Percentiles rank a stretch among this genome's conserved stretches.
phyloP scores from a whole-genome alignment of 2,329 filamentous ascomycete genomes.

The Alternaria sp. region DNA sequence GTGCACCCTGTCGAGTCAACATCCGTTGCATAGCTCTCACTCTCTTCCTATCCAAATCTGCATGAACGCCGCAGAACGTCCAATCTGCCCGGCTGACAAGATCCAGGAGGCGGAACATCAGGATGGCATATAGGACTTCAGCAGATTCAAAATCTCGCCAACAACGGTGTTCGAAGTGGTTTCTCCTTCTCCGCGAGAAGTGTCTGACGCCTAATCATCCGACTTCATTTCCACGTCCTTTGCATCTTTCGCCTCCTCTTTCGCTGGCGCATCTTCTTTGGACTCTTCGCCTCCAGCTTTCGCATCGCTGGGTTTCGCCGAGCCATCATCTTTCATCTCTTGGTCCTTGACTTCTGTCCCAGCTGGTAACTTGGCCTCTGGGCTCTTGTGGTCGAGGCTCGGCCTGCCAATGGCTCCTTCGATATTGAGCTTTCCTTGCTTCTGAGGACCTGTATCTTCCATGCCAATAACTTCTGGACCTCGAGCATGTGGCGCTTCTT shows the following conservation, averaged over 20 bases:
- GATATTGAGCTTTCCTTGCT: slow-evolving; percentile 57
- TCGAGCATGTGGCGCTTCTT: slow-evolving; percentile 75
- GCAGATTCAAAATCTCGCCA: background rate
- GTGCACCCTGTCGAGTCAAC: background rate
- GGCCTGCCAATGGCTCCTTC: slow-evolving; percentile 47
- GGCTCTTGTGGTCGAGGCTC: slow-evolving; percentile 40
- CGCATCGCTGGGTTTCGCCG: background rate
- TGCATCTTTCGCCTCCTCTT: background rate
- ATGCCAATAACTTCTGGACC: slow-evolving; percentile 86
- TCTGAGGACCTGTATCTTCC: slow-evolving; percentile 83
- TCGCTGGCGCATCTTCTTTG: background rate
- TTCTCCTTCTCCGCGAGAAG: background rate
- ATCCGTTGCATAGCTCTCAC: background rate
- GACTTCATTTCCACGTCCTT: slow-evolving; percentile 17
- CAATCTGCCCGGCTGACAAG: background rate
- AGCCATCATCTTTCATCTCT: slow-evolving; percentile 25
- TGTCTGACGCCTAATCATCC: slow-evolving; percentile 9
- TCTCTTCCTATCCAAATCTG: background rate
- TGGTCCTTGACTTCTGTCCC: slow-evolving; percentile 23
- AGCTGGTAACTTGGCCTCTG: slow-evolving; percentile 14
- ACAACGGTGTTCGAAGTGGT: background rate
- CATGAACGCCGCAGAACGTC: background rate
- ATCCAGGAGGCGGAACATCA: background rate
- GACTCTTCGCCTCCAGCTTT: background rate
- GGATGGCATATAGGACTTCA: background rate